Conservation (phyloP, 1,284 basidiomycete species). For the Calocybe gambosa region DNA sequence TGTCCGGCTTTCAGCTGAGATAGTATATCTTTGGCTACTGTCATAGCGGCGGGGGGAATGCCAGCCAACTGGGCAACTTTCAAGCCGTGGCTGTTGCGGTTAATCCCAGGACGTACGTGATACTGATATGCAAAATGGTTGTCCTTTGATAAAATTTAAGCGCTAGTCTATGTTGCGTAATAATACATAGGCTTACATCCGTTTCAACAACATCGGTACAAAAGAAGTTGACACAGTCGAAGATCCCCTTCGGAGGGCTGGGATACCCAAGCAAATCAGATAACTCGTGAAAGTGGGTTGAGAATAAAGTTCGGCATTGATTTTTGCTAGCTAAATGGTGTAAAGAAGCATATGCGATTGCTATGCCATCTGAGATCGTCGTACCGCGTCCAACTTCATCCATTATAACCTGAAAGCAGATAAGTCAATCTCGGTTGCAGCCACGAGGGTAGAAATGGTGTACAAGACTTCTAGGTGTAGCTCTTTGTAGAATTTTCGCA, state of each 20-base stretch:
- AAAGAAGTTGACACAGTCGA: conserved; percentile 71
- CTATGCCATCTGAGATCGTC: conserved; percentile 85
- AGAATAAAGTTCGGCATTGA: conserved; percentile 82
- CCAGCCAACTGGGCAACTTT: conserved; percentile 88
- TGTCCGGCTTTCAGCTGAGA: conserved; percentile 26
- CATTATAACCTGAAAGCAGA: conserved; percentile 85
- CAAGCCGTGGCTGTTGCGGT: conserved; percentile 87
- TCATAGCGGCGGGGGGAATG: conserved; percentile 64
- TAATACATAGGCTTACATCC: conserved; percentile 41
- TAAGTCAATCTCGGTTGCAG: neutral
- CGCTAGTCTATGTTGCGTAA: conserved; percentile 1
- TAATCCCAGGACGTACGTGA: conserved; percentile 75
- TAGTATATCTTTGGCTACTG: conserved; percentile 51
- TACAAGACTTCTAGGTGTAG: conserved; percentile 78
- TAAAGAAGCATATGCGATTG: conserved; percentile 89
- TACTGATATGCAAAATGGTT: conserved; percentile 83
- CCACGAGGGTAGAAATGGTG: conserved; percentile 18
- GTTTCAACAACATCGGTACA: conserved; percentile 83
- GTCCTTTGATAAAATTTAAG: conserved; percentile 38
- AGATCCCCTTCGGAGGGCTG: conserved; percentile 35
- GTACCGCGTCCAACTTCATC: conserved; percentile 97
- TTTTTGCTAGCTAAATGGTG: conserved; percentile 77
- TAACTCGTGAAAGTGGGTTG: conserved; percentile 96
- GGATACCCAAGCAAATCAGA: conserved; percentile 75
- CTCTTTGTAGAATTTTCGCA: conserved; percentile 74